Conservation (phyloP, 148 eudicot genomes). For the Spergularia bocconei region DNA sequence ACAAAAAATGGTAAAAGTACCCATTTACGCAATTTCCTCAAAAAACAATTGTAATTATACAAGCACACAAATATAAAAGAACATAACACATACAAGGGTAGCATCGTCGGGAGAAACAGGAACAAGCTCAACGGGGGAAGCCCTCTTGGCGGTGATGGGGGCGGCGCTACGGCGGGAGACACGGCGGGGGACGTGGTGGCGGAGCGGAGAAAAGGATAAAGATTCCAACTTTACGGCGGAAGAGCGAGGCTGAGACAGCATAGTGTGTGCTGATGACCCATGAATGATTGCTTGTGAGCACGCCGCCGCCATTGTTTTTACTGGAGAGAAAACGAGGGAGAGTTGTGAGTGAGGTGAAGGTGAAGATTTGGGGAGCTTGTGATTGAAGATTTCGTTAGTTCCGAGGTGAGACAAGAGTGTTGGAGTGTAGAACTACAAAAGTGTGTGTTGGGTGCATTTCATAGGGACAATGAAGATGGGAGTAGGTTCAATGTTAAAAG, state of each 20-base stretch:
- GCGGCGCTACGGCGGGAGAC: conserved; percentile 28
- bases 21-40: no score
- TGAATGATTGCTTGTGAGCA: conserved; percentile 46
- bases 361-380: not conserved
- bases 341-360: not conserved
- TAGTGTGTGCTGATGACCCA: conserved; percentile 30
- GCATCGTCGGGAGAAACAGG: conserved; percentile 69
- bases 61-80: not conserved
- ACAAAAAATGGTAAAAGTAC: no score
- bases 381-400: conserved; percentile 1
- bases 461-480: no score
- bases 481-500: no score
- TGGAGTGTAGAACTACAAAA: no score
- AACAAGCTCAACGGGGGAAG: conserved; percentile 41
- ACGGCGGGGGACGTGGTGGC: conserved; percentile 16
- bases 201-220: conserved; percentile 14
- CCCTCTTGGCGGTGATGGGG: conserved; percentile 22
- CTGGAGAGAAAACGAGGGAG: not conserved
- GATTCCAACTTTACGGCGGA: conserved; percentile 15
- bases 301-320: conserved; percentile 31
- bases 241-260: conserved; percentile 2
- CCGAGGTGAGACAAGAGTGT: not conserved
- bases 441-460: no score
- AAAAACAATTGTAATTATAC: not conserved
- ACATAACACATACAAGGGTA: conserved; percentile 33